phyloP scores from a whole-genome alignment of 768 basidiomycete genomes.

The Leccinum imitatum region DNA sequence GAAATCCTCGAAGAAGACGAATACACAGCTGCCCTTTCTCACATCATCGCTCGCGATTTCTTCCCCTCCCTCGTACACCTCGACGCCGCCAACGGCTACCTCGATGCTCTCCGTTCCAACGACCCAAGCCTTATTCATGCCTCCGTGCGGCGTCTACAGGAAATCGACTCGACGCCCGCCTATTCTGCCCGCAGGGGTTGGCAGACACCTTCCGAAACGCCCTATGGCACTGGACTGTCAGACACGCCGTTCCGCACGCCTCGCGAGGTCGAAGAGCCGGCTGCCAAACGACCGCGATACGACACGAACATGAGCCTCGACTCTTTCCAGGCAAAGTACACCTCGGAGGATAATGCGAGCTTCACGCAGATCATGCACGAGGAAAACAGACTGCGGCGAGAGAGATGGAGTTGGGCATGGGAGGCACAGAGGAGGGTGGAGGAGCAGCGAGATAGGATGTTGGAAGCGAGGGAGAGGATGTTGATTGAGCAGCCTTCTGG shows the following conservation, averaged over 20 bases:
- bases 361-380: constrained; percentile 90
- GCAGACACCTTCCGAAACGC: constrained; percentile 61
- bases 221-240: constrained; percentile 54
- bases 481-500: constrained; percentile 65
- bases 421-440: constrained; percentile 85
- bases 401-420: constrained; percentile 92
- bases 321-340: constrained; percentile 86
- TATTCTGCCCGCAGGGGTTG: constrained; percentile 31
- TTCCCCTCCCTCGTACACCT: constrained; percentile 91
- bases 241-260: constrained; percentile 66
- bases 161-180: constrained; percentile 54
- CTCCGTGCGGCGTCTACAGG: constrained; percentile 72
- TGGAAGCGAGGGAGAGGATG: constrained; percentile 67
- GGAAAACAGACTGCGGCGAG: constrained; percentile 81
- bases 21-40: constrained; percentile 85
- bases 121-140: constrained; percentile 77
- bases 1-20: constrained; percentile 87
- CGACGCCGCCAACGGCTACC: constrained; percentile 84
- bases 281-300: constrained; percentile 57
- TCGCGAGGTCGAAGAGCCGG: constrained; percentile 40
- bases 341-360: constrained; percentile 96
- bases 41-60: constrained; percentile 96
- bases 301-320: constrained; percentile 71
- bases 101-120: constrained; percentile 73
- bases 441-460: constrained; percentile 58